phyloP scores from a whole-genome alignment of 1,139 yeast species.

The Debaryomycetaceae sp. region DNA sequence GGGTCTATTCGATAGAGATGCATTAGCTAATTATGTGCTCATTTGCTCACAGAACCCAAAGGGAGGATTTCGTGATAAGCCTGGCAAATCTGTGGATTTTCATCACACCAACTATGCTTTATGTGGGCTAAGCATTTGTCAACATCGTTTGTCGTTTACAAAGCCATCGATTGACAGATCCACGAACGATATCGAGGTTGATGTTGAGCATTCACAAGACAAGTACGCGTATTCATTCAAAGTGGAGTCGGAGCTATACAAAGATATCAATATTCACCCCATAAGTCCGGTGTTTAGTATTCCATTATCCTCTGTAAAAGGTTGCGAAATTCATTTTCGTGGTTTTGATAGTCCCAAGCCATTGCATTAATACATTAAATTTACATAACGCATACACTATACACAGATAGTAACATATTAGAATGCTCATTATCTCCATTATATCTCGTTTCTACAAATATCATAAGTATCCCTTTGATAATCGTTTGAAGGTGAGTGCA shows the following conservation, averaged over 20 bases:
- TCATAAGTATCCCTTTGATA: too few species aligned
- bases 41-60: constrained; percentile 64
- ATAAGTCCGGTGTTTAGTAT: constrained; percentile 68
- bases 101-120: constrained; percentile 89
- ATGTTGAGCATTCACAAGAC: background rate
- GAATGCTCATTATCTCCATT: too few species aligned
- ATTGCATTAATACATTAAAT: background rate
- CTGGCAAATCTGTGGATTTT: constrained; percentile 75
- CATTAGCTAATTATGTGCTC: constrained; percentile 63
- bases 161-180: constrained; percentile 2
- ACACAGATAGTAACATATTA: too few species aligned
- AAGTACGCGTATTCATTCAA: constrained; percentile 28
- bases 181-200: constrained; percentile 7
- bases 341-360: background rate
- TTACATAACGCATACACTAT: too few species aligned
- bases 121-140: constrained; percentile 72
- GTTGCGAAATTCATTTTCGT: constrained; percentile 16
- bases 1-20: constrained; percentile 48
- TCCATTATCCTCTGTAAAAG: constrained; percentile 33
- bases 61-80: constrained; percentile 90
- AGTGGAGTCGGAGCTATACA: constrained; percentile 14
- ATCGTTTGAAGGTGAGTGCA: too few species aligned
- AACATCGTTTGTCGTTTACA: constrained; percentile 43
- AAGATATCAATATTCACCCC: constrained; percentile 23
- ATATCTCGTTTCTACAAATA: too few species aligned